Evolutionary conservation across 2,329 filamentous ascomycete genomes (phyloP).

Genomic region (Colletotrichum zoysiae): DNA sequence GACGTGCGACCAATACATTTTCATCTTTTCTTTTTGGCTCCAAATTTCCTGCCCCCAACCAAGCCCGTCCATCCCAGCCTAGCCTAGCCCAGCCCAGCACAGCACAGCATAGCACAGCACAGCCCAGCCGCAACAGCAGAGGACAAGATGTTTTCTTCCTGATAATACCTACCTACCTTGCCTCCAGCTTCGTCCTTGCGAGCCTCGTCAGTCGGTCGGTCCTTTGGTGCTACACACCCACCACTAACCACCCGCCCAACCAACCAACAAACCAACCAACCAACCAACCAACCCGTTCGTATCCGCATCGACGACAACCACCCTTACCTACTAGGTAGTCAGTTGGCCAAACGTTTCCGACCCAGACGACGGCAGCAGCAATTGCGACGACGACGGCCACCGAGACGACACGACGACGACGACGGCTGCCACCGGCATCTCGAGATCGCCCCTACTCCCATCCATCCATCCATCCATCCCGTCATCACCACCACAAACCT

Average conservation of each 20-base stretch:
- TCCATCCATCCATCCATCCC: too few species aligned
- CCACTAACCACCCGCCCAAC: too few species aligned
- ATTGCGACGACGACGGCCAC: too few species aligned
- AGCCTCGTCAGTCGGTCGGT: neutral
- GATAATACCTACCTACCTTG: neutral
- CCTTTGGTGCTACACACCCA: neutral
- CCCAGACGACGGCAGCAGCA: neutral
- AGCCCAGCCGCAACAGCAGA: constrained; percentile 21
- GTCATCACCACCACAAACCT: neutral
- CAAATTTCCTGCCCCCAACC: constrained; percentile 36
- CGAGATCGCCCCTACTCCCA: neutral
- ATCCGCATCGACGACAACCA: neutral
- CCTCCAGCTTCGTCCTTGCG: constrained; percentile 4
- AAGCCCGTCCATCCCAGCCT: neutral
- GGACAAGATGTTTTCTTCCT: constrained; percentile 42
- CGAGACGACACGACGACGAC: neutral
- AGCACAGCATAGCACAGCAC: neutral
- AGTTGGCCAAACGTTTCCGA: neutral
- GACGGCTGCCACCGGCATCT: neutral
- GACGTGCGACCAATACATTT: constrained; percentile 41
- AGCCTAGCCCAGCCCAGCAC: neutral
- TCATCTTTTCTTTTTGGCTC: constrained; percentile 37
- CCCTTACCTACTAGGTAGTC: neutral
- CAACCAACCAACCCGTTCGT: neutral
- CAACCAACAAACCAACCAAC: too few species aligned